Percentiles rank a stretch among this genome's conserved stretches.
These are phyloP conservation scores for Neckera pumila DNA, from an alignment of 225 moss, liverwort and hornwort genomes.

Conservation along the genomic window DNA sequence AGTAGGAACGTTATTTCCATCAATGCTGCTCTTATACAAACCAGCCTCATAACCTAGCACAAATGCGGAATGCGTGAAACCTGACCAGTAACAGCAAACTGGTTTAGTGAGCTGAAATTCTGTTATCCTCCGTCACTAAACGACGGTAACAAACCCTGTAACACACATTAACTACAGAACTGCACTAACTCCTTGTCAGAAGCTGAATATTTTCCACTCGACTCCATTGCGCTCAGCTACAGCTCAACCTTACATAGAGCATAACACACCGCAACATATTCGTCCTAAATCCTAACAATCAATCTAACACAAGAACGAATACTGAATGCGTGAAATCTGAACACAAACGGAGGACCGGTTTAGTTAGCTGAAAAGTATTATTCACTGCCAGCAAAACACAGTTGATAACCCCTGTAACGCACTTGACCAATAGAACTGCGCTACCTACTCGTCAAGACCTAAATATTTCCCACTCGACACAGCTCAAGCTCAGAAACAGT, in stretches of 20 bases:
- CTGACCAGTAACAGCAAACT: slow-evolving; percentile 18
- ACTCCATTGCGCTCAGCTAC: background rate
- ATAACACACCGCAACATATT: background rate
- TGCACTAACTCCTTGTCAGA: background rate
- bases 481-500: background rate
- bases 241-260: background rate
- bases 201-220: background rate
- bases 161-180: background rate
- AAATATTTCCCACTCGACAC: background rate
- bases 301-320: background rate
- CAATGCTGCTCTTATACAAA: slow-evolving; percentile 68
- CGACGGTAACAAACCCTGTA: background rate
- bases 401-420: background rate
- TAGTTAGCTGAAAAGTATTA: background rate
- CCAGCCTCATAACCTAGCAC: slow-evolving; percentile 93
- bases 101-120: background rate
- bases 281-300: background rate
- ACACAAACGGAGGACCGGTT: background rate
- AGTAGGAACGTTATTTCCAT: slow-evolving; percentile 85
- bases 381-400: background rate
- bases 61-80: slow-evolving; percentile 87
- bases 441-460: background rate
- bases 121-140: background rate
- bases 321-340: slow-evolving; percentile 18
- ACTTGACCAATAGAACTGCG: background rate